A percentile compares a stretch with the other conserved stretches of the same genome.
Conservation (phyloP, 2,329 filamentous ascomycete genomes). For the Boeremia exigua region DNA sequence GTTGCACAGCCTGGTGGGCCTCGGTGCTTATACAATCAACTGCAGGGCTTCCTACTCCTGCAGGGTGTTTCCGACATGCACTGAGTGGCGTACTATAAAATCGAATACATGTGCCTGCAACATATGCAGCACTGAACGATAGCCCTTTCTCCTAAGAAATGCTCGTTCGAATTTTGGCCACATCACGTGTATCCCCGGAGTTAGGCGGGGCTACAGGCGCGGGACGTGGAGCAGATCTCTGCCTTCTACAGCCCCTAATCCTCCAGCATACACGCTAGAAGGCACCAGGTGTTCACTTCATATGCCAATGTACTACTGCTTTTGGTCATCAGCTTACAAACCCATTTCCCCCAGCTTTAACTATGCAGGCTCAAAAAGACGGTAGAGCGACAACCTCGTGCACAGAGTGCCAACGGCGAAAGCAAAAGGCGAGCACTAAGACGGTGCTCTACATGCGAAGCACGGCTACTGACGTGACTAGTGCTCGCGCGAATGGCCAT, state of each 20-base stretch:
- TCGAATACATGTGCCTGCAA: background rate
- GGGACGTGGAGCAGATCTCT: conserved; percentile 1
- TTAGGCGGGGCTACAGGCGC: background rate
- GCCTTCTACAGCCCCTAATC: background rate
- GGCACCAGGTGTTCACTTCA: too few species aligned
- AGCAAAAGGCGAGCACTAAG: conserved; percentile 53
- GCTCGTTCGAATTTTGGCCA: conserved; percentile 1
- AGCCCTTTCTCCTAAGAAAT: background rate
- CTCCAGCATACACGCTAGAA: conserved; percentile 3
- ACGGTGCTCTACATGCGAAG: background rate
- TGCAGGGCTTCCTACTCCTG: too few species aligned
- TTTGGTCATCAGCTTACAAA: too few species aligned
- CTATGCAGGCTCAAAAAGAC: conserved; percentile 36
- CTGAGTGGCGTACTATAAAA: too few species aligned
- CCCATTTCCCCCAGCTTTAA: too few species aligned
- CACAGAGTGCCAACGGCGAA: conserved; percentile 58
- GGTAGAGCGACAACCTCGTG: conserved; percentile 46
- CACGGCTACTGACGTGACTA: conserved; percentile 34
- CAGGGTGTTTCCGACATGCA: too few species aligned
- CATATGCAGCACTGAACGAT: background rate
- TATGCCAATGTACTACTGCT: too few species aligned
- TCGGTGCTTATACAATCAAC: too few species aligned
- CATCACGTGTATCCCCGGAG: conserved; percentile 3
- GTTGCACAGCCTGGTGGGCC: too few species aligned
- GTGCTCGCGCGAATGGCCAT: conserved; percentile 60